These are phyloP conservation scores for Schizonepeta tenuifolia DNA, from an alignment of 257 asterid genomes.

Conservation along the genomic window DNA sequence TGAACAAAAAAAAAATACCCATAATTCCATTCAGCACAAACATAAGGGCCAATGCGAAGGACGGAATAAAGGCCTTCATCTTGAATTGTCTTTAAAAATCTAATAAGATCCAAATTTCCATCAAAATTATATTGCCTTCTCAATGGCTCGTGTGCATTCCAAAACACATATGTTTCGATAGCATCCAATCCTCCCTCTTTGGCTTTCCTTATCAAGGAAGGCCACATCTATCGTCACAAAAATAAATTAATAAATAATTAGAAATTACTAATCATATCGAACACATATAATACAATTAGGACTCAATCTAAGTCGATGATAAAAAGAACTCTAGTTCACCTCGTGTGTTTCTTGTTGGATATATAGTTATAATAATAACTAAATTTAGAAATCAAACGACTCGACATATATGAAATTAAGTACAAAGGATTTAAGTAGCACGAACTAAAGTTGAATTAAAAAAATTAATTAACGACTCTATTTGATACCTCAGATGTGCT, in stretches of 20 bases:
- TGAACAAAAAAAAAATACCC: conserved; percentile 41
- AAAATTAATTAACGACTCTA: no score
- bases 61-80: conserved; percentile 58
- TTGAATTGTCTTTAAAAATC: conserved; percentile 59
- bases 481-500: conserved; percentile 53
- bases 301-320: background rate
- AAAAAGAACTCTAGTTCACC: conserved; percentile 31
- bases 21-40: conserved; percentile 82
- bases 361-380: no score
- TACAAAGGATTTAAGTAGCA: no score
- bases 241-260: background rate
- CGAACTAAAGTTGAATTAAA: background rate
- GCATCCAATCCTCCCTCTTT: conserved; percentile 74
- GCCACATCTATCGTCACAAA: conserved; percentile 65
- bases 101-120: conserved; percentile 58
- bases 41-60: conserved; percentile 81
- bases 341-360: conserved; percentile 48
- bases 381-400: no score
- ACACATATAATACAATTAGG: no score
- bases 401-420: no score
- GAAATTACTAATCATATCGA: background rate
- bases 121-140: conserved; percentile 63
- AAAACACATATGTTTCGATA: conserved; percentile 69
- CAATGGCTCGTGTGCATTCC: conserved; percentile 73
- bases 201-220: conserved; percentile 67